Conservation (phyloP, 2,329 filamentous ascomycete genomes). For the Celoporthe dispersa region DNA sequence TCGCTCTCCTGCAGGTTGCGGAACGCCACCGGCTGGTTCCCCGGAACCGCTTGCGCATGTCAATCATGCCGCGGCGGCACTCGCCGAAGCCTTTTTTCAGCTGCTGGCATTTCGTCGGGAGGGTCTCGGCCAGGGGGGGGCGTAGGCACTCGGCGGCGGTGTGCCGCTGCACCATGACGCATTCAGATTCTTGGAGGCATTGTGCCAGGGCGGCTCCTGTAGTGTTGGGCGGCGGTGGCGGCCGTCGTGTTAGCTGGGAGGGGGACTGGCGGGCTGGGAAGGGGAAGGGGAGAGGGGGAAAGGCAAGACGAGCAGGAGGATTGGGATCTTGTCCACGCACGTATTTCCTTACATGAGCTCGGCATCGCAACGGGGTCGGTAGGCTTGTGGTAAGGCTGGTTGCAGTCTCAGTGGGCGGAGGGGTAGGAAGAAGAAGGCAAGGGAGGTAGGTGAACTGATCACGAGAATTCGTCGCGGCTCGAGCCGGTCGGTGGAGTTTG, state of each 20-base stretch:
- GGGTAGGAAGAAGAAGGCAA: not conserved
- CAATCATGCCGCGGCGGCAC: conserved; percentile 94
- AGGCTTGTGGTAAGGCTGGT: not conserved
- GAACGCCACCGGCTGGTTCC: conserved; percentile 83
- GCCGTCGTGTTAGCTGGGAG: conserved; percentile 20
- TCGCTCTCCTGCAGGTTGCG: conserved; percentile 65
- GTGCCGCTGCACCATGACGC: conserved; percentile 90
- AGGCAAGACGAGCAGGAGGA: not conserved
- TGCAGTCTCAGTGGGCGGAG: not conserved
- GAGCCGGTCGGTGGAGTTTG: not conserved
- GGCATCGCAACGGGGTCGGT: conserved; percentile 64
- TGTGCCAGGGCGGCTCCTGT: conserved; percentile 87
- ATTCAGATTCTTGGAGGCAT: conserved; percentile 96
- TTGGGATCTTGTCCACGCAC: conserved; percentile 59
- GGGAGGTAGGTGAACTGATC: not conserved
- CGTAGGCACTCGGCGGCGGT: conserved; percentile 86
- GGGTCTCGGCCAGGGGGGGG: conserved; percentile 76
- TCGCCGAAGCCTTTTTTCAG: conserved; percentile 91
- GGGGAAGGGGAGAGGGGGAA: conserved; percentile 16
- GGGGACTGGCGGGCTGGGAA: conserved; percentile 9
- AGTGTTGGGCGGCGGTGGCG: conserved; percentile 5
- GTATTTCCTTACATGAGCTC: conserved; percentile 94
- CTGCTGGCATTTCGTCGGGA: conserved; percentile 89
- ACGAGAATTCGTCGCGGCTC: conserved; percentile 6
- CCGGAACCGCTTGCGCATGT: conserved; percentile 99